A percentile compares a stretch with the other conserved stretches of the same genome.
phyloP scores from a whole-genome alignment of 768 basidiomycete genomes.

The Leccinum imitatum region DNA sequence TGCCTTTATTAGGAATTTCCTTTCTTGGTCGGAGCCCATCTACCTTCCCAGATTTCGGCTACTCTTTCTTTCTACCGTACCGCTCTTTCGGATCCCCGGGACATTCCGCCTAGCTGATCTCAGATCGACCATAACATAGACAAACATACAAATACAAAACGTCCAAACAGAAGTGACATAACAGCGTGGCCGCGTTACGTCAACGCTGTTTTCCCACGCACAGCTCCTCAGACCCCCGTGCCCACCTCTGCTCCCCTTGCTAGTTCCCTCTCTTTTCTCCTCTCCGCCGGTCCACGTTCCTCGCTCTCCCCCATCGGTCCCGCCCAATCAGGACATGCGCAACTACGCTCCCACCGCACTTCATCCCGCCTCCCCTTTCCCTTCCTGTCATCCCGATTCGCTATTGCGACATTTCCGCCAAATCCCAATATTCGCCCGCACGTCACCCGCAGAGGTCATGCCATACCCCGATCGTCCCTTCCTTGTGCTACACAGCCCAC shows the following conservation, averaged over 20 bases:
- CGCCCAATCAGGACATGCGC: slow-evolving; percentile 9
- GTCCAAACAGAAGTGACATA: slow-evolving; percentile 28
- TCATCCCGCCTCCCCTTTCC: slow-evolving; percentile 1
- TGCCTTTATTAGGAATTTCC: slow-evolving; percentile 26
- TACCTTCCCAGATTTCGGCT: slow-evolving; percentile 38
- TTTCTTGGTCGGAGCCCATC: slow-evolving; percentile 23
- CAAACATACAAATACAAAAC: slow-evolving; percentile 11
- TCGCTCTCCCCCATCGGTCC: neutral
- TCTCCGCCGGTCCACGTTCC: slow-evolving; percentile 17
- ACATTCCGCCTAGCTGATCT: slow-evolving; percentile 34
- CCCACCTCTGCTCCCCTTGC: neutral
- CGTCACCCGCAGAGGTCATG: neutral
- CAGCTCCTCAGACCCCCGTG: slow-evolving; percentile 21
- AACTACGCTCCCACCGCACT: slow-evolving; percentile 18
- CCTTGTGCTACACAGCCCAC: neutral
- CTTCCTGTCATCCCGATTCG: neutral
- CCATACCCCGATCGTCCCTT: neutral
- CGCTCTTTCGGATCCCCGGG: slow-evolving; percentile 33
- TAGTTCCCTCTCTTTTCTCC: neutral
- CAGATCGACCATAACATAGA: slow-evolving; percentile 20
- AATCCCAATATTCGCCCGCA: neutral
- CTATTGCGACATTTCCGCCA: neutral
- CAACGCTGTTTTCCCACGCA: slow-evolving; percentile 32
- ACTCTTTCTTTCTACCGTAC: slow-evolving; percentile 37
- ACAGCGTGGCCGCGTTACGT: slow-evolving; percentile 35